These are phyloP conservation scores for Olyra latifolia DNA, from an alignment of 176 grass and related monocot species.

Conservation along the genomic window DNA sequence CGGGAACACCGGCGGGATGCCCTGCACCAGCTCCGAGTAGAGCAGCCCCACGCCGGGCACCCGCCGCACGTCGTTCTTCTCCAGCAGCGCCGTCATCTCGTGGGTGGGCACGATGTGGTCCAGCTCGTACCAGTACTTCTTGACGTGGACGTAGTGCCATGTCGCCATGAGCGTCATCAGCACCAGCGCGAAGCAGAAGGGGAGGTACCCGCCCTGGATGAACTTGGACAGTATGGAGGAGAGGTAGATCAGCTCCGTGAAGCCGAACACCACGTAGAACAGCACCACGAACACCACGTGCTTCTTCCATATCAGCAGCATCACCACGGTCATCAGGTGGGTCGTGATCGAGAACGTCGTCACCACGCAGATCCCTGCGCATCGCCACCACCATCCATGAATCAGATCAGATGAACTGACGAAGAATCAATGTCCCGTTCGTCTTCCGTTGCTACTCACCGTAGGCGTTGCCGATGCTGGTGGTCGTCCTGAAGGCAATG, in stretches of 20 bases:
- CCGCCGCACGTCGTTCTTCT: conserved; percentile 36
- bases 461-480: conserved; percentile 70
- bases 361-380: conserved; percentile 67
- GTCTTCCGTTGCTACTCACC: too few species aligned
- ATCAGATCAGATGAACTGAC: not conserved
- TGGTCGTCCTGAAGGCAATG: conserved; percentile 57
- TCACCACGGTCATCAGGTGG: conserved; percentile 61
- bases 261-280: conserved; percentile 52
- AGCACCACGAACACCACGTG: conserved; percentile 38
- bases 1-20: conserved; percentile 65
- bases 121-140: conserved; percentile 51
- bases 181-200: conserved; percentile 48
- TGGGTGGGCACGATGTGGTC: conserved; percentile 27
- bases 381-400: too few species aligned
- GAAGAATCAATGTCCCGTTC: too few species aligned
- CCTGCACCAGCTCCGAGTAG: conserved; percentile 70
- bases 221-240: conserved; percentile 68
- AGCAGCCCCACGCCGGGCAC: conserved; percentile 65
- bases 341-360: conserved; percentile 71
- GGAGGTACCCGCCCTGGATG: conserved; percentile 62
- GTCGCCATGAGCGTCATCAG: conserved; percentile 59
- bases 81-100: conserved; percentile 30
- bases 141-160: conserved; percentile 61
- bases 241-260: conserved; percentile 59
- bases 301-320: conserved; percentile 81